Conservation (phyloP, 305 asterid species). For the Euphrasia arctica region DNA sequence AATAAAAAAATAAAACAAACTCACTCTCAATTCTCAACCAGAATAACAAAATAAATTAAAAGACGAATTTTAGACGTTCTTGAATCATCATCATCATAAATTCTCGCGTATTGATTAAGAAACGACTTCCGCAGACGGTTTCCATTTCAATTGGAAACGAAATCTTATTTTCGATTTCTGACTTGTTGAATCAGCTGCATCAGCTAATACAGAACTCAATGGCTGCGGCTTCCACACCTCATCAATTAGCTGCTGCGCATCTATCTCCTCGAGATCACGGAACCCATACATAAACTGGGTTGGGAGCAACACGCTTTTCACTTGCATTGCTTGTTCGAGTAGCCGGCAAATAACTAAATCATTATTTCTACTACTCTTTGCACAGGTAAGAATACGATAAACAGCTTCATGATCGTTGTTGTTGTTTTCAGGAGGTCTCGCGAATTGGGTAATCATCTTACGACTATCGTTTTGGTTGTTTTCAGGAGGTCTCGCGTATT, state of each 20-base stretch:
- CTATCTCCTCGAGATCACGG: conserved; percentile 19
- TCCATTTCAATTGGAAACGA: conserved; percentile 16
- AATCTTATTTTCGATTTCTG: background rate
- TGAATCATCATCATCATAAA: no score
- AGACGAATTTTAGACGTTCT: no score
- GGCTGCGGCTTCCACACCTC: background rate
- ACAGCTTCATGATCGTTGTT: no score
- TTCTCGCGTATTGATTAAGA: no score
- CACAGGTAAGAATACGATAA: no score
- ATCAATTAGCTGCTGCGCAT: background rate
- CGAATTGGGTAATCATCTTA: background rate
- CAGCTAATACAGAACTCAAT: background rate
- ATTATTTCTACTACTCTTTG: background rate
- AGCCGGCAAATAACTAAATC: background rate
- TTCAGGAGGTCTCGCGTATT: background rate
- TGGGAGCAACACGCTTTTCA: background rate
- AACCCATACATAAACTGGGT: background rate
- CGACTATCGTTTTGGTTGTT: no score
- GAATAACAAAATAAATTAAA: no score
- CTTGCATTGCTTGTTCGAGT: background rate
- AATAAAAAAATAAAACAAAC: no score
- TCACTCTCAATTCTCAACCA: no score
- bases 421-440: background rate
- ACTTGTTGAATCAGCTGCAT: background rate
- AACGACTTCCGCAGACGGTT: conserved; percentile 17